Evolutionary conservation across 257 asterid species (phyloP).

Genomic region (Solanum peruvianum): DNA sequence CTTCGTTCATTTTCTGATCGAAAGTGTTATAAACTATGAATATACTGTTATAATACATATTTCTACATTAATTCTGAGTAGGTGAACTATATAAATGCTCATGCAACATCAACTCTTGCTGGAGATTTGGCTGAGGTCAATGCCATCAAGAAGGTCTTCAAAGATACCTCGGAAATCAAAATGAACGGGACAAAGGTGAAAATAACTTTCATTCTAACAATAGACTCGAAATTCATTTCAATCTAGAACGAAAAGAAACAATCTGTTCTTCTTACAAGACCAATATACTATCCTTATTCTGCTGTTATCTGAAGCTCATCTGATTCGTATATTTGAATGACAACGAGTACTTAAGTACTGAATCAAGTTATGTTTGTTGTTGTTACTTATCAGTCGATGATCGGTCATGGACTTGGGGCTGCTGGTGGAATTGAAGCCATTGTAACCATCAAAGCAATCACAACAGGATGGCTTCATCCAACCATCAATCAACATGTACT

Average conservation of each 20-base stretch:
- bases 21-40: not conserved
- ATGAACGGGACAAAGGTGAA: slow-evolving; percentile 64
- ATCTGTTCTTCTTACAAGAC: not conserved
- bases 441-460: slow-evolving; percentile 81
- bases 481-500: slow-evolving; percentile 70
- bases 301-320: not conserved
- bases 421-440: slow-evolving; percentile 90
- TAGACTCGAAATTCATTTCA: not conserved
- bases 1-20: not conserved
- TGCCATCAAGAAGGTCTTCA: slow-evolving; percentile 59
- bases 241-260: not conserved
- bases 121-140: slow-evolving; percentile 73
- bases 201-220: not conserved
- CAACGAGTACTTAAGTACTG: not conserved
- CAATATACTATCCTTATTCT: not conserved
- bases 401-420: slow-evolving; percentile 92
- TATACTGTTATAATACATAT: not conserved
- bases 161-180: slow-evolving; percentile 52
- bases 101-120: slow-evolving; percentile 71
- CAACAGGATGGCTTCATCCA: slow-evolving; percentile 92
- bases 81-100: slow-evolving; percentile 74
- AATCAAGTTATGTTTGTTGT: not conserved
- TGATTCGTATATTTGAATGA: not conserved
- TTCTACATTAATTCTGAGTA: not conserved
- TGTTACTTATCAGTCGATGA: slow-evolving; percentile 50